Conservation (phyloP, 2,329 filamentous ascomycete species). For the Trichoderma koningiopsis region DNA sequence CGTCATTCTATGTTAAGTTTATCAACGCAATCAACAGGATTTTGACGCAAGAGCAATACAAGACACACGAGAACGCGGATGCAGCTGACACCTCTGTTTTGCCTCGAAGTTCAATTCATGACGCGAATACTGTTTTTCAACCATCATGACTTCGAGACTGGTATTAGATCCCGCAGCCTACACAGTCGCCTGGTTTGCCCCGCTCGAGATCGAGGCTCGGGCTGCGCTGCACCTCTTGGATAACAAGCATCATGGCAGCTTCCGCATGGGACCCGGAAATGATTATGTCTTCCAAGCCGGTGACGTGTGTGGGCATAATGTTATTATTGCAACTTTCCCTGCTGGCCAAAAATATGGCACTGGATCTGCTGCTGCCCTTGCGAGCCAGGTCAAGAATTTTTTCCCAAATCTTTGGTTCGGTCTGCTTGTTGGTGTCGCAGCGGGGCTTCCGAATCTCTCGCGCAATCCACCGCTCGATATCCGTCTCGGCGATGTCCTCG, state of each 20-base stretch:
- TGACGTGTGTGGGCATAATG: slow-evolving; percentile 40
- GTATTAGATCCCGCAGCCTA: slow-evolving; percentile 32
- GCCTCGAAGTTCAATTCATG: not conserved
- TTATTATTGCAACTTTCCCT: slow-evolving; percentile 42
- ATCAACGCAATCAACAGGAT: not conserved
- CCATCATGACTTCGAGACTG: not conserved
- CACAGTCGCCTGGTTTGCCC: slow-evolving; percentile 43
- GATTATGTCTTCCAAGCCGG: slow-evolving; percentile 44
- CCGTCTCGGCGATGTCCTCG: slow-evolving; percentile 42
- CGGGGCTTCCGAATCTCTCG: slow-evolving; percentile 39
- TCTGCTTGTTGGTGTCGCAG: slow-evolving; percentile 43
- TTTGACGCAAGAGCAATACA: not conserved
- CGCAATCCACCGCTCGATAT: slow-evolving; percentile 37
- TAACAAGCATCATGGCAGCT: slow-evolving; percentile 36
- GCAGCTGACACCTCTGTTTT: not conserved
- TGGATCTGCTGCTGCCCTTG: slow-evolving; percentile 39
- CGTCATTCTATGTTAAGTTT: not conserved
- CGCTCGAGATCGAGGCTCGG: slow-evolving; percentile 41
- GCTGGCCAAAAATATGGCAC: slow-evolving; percentile 41
- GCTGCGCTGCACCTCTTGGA: slow-evolving; percentile 42
- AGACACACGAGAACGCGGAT: not conserved
- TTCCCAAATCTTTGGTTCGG: slow-evolving; percentile 45
- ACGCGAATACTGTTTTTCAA: not conserved
- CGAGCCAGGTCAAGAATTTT: slow-evolving; percentile 39
- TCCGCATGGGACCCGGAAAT: slow-evolving; percentile 37